Evolutionary conservation across 2,329 filamentous ascomycete genomes (phyloP), one percentile per base, ranked within the genome.

Genomic region (Alternaria brassicae): DNA sequence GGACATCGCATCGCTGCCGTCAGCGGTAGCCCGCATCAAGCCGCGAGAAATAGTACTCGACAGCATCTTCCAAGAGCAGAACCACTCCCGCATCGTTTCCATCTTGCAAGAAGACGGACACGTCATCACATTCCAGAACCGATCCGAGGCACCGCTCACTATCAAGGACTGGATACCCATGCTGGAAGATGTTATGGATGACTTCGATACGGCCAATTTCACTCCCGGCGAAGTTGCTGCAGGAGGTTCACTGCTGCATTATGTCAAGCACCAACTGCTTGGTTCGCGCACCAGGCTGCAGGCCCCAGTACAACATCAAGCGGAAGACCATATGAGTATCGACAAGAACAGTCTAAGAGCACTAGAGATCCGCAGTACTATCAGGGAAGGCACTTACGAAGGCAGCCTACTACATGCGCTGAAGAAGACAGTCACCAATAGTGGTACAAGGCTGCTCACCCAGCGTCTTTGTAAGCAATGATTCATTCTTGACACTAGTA

Each of bases 381-480:
- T 96, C 50, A 86, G 90, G 48, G 94, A 98, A 69, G 89, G 91
- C 3, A 79, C 85, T 19, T 90, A 90, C 37, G 88, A 90, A 64
- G 95, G 95, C 5, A 97, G 93, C 72, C 81, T 99, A 41, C 81
- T 99, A 36, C 93, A 98, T 78, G 91, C 92, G n/a, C 86, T 98
- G 52, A 88, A 93, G 60, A 87, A 90, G 53, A 99, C 95, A 0
- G 91, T 93, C 15, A 99, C 95, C 0, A 96, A 93, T 73, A 93
- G 94, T 66, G 95, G 95, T 53, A 89, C 93, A 21, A 86, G 95
- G 39, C 82, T 98, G 48, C 83, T 99, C 6, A 89, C 89, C 62
- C 89, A 93, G 67, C 92, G 95, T 83, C 81, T 99, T n/a, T 88
- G 90, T 85, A 80, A 71, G 81, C 73, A 10, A n/a, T 1, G 8